Conservation (phyloP, 768 basidiomycete species). For the Trametes maxima region DNA sequence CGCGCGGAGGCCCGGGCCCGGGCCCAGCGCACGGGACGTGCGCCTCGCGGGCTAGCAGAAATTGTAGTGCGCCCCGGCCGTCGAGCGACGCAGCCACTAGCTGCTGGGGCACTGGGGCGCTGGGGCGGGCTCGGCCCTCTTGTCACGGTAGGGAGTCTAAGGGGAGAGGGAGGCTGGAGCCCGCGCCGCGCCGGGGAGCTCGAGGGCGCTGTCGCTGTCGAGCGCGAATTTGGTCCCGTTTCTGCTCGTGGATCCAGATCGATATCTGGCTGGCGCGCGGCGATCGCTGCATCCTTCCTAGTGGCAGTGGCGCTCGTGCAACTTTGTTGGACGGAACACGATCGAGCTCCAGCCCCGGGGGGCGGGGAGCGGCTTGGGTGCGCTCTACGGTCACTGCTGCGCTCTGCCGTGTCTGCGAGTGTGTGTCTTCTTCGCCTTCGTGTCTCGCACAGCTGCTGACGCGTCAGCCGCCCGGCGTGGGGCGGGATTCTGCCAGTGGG, state of each 20-base stretch:
- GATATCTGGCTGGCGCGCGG: conserved; percentile 7
- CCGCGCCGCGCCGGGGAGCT: no score
- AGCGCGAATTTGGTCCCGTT: conserved; percentile 14
- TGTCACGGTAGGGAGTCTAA: no score
- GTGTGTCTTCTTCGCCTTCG: neutral
- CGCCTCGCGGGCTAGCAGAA: neutral
- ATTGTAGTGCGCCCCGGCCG: conserved; percentile 1
- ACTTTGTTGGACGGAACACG: conserved; percentile 17
- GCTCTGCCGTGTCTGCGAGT: neutral
- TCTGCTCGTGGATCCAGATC: conserved; percentile 13
- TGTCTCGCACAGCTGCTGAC: no score
- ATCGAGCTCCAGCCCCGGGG: conserved; percentile 10
- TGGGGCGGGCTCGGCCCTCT: no score
- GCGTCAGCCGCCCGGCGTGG: no score
- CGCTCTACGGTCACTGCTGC: neutral
- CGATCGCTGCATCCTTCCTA: conserved; percentile 11
- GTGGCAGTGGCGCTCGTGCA: conserved; percentile 15
- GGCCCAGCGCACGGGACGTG: neutral
- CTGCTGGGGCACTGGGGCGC: neutral
- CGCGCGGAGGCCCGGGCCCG: neutral
- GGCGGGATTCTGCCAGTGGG: no score
- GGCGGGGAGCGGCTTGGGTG: neutral
- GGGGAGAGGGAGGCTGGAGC: no score
- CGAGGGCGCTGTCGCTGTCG: no score
- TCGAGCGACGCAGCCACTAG: neutral